Conservation (phyloP, 805 yeast genomes). For the Ogataea siamensis region DNA sequence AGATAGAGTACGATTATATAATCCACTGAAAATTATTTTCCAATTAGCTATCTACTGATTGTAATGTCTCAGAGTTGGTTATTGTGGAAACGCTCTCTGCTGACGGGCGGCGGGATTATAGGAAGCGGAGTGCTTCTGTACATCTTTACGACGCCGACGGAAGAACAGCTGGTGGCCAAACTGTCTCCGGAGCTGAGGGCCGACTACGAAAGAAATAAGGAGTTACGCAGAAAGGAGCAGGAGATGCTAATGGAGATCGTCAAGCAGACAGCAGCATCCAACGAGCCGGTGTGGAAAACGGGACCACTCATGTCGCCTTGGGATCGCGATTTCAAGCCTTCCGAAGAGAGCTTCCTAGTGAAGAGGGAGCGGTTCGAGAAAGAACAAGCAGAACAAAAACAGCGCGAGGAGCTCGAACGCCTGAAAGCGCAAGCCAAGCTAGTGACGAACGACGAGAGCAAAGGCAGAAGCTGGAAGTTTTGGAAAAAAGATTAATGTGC, state of each 20-base stretch:
- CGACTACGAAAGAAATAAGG: conserved; percentile 65
- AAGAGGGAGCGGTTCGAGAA: conserved; percentile 45
- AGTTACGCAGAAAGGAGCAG: conserved; percentile 65
- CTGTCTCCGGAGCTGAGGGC: conserved; percentile 82
- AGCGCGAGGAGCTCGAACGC: conserved; percentile 39
- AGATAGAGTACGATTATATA: conserved; percentile 8
- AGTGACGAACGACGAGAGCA: conserved; percentile 12
- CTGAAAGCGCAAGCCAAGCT: conserved; percentile 39
- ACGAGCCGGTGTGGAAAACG: conserved; percentile 82
- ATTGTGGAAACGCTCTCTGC: conserved; percentile 30
- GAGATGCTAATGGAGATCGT: conserved; percentile 67
- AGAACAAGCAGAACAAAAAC: conserved; percentile 42
- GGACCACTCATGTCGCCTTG: conserved; percentile 70
- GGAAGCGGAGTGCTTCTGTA: conserved; percentile 70
- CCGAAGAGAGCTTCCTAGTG: conserved; percentile 37
- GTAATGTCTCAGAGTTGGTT: conserved; percentile 15
- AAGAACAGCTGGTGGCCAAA: conserved; percentile 68
- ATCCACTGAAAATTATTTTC: conserved; percentile 1
- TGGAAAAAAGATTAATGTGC: conserved; percentile 1
- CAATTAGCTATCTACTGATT: background rate
- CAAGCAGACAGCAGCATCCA: conserved; percentile 57
- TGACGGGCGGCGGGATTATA: conserved; percentile 62
- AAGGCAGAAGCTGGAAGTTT: conserved; percentile 5
- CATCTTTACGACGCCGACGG: conserved; percentile 80
- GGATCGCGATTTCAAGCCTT: conserved; percentile 42